These are phyloP conservation scores for Stramenopiles sp. DNA, from an alignment of 352 stramenopile species.

Conservation along the genomic window DNA sequence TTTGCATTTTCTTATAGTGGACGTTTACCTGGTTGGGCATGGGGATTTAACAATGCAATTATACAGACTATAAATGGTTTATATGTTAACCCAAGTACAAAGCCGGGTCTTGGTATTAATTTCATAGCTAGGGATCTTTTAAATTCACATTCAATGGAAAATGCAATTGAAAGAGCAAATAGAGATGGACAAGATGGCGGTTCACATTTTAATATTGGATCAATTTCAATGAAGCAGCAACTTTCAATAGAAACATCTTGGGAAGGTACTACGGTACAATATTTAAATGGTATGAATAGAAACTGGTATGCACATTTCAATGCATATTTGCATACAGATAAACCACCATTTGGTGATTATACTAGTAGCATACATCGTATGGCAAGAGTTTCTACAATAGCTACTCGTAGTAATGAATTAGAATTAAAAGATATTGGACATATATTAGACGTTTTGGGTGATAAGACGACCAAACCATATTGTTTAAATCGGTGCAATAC, in stretches of 20 bases:
- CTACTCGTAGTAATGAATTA: not conserved
- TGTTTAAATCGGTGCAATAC: not conserved
- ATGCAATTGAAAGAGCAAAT: not conserved
- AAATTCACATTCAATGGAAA: not conserved
- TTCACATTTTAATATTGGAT: not conserved
- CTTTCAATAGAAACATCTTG: not conserved
- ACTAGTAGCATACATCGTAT: not conserved
- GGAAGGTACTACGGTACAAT: not conserved
- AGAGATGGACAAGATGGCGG: not conserved
- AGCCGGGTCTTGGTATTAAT: not conserved
- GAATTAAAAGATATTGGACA: not conserved
- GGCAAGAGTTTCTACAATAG: not conserved
- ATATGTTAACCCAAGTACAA: not conserved
- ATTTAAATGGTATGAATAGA: not conserved
- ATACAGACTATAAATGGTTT: not conserved
- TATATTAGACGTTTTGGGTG: not conserved
- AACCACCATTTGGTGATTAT: not conserved
- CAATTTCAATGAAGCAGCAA: not conserved
- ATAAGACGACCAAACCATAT: not conserved
- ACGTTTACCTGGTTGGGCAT: not conserved
- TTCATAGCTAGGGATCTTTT: not conserved
- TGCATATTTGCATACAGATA: constrained; percentile 1
- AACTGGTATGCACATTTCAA: not conserved
- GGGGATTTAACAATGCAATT: not conserved
- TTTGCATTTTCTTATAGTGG: not conserved